A percentile compares a stretch with the other conserved stretches of the same genome.
These are phyloP conservation scores for Ceratocystis alfenasii DNA, from an alignment of 2,329 filamentous ascomycete genomes.

Conservation along the genomic window DNA sequence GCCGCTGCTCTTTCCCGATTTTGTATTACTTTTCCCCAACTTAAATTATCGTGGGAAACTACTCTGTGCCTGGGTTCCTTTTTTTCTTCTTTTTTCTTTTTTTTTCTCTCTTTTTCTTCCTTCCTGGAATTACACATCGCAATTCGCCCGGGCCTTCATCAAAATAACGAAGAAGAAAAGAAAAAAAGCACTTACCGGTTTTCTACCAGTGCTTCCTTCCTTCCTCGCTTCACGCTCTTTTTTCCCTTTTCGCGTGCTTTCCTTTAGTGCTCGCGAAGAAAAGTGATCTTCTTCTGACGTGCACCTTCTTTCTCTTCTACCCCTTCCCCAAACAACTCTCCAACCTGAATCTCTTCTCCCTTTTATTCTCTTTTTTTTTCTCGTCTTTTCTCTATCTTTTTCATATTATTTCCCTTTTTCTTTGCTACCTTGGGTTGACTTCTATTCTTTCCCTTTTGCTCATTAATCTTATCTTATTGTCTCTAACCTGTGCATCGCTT, in stretches of 20 bases:
- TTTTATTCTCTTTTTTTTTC: neutral
- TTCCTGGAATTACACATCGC: neutral
- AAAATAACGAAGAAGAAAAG: neutral
- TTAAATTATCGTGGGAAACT: neutral
- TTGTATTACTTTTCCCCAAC: neutral
- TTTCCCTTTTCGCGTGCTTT: neutral
- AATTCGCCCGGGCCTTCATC: neutral
- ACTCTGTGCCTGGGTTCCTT: neutral
- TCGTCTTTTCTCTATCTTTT: neutral
- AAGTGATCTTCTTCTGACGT: neutral
- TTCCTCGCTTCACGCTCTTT: neutral
- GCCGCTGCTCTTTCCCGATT: neutral
- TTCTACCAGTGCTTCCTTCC: neutral
- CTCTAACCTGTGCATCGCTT: neutral
- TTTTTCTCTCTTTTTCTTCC: neutral
- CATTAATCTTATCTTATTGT: neutral
- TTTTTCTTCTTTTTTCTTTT: neutral
- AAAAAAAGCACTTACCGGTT: constrained; percentile 4
- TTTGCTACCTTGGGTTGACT: neutral
- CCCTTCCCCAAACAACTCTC: neutral
- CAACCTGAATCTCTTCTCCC: neutral
- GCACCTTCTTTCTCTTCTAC: neutral
- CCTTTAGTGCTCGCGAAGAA: neutral
- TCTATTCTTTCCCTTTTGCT: neutral
- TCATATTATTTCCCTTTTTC: neutral